These are phyloP conservation scores for Cenococcum geophilum DNA, from an alignment of 495 filamentous ascomycete species.

Conservation along the genomic window DNA sequence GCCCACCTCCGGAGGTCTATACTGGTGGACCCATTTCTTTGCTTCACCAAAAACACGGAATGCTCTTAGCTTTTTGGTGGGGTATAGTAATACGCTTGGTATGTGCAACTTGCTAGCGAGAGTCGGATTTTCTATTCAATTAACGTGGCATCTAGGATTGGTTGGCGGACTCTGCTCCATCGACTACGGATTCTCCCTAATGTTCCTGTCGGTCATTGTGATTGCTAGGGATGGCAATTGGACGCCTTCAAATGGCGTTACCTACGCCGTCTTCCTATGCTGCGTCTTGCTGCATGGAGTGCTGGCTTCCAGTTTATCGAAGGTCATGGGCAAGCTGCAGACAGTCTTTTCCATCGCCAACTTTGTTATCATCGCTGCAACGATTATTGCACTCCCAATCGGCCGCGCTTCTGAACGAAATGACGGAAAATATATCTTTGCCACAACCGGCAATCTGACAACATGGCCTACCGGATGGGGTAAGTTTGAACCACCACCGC, in stretches of 20 bases:
- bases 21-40: constrained; percentile 70
- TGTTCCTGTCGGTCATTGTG: constrained; percentile 47
- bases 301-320: constrained; percentile 48
- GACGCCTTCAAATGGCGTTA: constrained; percentile 51
- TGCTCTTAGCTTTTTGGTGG: constrained; percentile 61
- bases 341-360: constrained; percentile 58
- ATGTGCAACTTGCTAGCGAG: background rate
- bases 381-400: constrained; percentile 60
- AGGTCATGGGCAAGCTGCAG: constrained; percentile 63
- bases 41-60: constrained; percentile 54
- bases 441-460: constrained; percentile 48
- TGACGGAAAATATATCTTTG: constrained; percentile 46
- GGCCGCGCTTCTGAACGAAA: constrained; percentile 44
- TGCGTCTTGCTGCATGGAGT: constrained; percentile 55
- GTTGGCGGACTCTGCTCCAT: constrained; percentile 52
- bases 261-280: constrained; percentile 59
- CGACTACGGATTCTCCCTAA: constrained; percentile 39
- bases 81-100: constrained; percentile 64
- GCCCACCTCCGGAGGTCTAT: constrained; percentile 63
- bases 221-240: constrained; percentile 59
- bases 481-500: background rate
- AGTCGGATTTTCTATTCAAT: background rate
- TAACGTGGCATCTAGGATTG: constrained; percentile 35
- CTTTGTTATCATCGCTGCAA: constrained; percentile 56
- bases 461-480: constrained; percentile 44